Conservation (phyloP, 805 yeast species). For the Schwanniomyces vanrijiae region DNA sequence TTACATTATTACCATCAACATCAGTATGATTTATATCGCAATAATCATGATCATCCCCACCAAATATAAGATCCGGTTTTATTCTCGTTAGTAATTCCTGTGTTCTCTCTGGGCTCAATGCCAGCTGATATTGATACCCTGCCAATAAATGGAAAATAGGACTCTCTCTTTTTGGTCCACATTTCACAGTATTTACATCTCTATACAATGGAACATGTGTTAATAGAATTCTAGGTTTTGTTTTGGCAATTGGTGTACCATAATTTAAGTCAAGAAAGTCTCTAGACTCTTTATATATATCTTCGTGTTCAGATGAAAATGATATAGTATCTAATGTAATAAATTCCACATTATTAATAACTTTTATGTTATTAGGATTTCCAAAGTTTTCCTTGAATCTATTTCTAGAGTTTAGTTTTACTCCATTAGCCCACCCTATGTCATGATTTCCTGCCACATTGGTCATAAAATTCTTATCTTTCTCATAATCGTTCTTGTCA, state of each 20-base stretch:
- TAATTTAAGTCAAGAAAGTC: constrained; percentile 45
- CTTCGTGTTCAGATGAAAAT: constrained; percentile 53
- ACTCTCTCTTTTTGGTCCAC: constrained; percentile 82
- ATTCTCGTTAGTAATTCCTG: constrained; percentile 56
- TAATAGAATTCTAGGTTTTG: constrained; percentile 63
- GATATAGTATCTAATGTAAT: constrained; percentile 75
- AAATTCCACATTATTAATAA: constrained; percentile 32
- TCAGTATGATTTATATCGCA: constrained; percentile 68
- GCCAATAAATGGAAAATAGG: constrained; percentile 50
- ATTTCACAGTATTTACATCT: constrained; percentile 52
- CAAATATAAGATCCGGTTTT: constrained; percentile 67
- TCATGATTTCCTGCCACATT: constrained; percentile 90
- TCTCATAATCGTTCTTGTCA: constrained; percentile 11
- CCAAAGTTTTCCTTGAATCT: constrained; percentile 36
- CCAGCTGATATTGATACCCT: constrained; percentile 90
- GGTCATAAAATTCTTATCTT: constrained; percentile 27
- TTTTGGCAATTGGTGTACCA: constrained; percentile 8
- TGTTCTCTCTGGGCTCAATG: constrained; percentile 59
- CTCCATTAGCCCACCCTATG: constrained; percentile 80
- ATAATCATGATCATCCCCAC: constrained; percentile 98
- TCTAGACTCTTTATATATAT: constrained; percentile 49
- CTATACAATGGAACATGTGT: constrained; percentile 88
- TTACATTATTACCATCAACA: constrained; percentile 9
- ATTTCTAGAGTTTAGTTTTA: constrained; percentile 42
- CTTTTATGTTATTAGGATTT: constrained; percentile 21